Evolutionary conservation across 345 rosid genomes (phyloP).

Genomic region (Adansonia digitata): DNA sequence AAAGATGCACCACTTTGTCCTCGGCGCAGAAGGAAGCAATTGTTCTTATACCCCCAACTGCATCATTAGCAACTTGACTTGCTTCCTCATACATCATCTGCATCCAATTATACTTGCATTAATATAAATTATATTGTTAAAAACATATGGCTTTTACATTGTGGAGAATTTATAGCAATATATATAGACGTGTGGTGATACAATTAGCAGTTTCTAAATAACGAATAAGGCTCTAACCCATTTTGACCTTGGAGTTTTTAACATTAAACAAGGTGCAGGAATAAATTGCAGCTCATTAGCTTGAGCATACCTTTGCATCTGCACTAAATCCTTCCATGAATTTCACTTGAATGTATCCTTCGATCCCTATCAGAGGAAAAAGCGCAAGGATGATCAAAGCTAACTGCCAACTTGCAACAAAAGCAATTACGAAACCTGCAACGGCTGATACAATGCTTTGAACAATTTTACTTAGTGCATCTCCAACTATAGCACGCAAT

Average conservation of each 20-base stretch:
- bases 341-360: constrained; percentile 49
- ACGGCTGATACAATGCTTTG: constrained; percentile 51
- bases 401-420: constrained; percentile 59
- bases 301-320: constrained; percentile 61
- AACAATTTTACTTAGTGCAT: constrained; percentile 46
- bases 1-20: constrained; percentile 63
- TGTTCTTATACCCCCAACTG: constrained; percentile 80
- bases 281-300: background rate
- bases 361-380: constrained; percentile 58
- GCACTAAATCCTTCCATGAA: constrained; percentile 74
- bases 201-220: background rate
- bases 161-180: background rate
- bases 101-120: background rate
- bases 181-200: background rate
- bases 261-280: background rate
- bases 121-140: background rate
- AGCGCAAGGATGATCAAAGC: constrained; percentile 51
- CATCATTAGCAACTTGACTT: constrained; percentile 85
- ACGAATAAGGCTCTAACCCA: background rate
- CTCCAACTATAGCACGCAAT: constrained; percentile 63
- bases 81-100: constrained; percentile 78
- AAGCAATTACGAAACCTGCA: constrained; percentile 60
- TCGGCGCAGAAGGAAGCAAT: constrained; percentile 82
- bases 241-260: background rate
- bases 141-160: background rate